Evolutionary conservation across 176 grass and related monocot species (phyloP).

Genomic region (Rhynchospora breviuscula): DNA sequence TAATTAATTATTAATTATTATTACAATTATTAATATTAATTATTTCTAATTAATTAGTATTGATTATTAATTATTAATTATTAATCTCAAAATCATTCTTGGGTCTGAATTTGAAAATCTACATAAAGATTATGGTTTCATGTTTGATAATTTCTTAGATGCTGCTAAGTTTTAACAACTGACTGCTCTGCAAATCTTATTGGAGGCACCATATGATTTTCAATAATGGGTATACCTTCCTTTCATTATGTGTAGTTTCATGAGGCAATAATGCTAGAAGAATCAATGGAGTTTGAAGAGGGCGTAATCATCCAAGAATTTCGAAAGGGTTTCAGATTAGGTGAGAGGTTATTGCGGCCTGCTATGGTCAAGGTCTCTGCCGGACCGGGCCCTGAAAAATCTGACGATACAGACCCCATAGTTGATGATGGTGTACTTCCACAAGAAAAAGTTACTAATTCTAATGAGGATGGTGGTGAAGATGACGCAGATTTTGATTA

Average conservation of each 20-base stretch:
- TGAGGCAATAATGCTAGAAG: conserved; percentile 91
- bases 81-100: too few relatives aligned
- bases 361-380: conserved; percentile 94
- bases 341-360: conserved; percentile 67
- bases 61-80: too few relatives aligned
- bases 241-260: conserved; percentile 49
- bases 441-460: conserved; percentile 27
- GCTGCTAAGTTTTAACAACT: neutral
- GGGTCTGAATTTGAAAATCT: too few relatives aligned
- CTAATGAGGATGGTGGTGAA: neutral
- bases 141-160: neutral
- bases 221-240: neutral
- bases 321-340: conserved; percentile 84
- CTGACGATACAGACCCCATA: conserved; percentile 21
- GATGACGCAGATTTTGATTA: conserved; percentile 28
- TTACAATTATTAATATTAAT: too few relatives aligned
- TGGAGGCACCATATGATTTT: neutral
- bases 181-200: neutral
- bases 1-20: too few relatives aligned
- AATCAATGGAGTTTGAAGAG: conserved; percentile 67
- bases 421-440: conserved; percentile 51
- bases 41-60: too few relatives aligned
- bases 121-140: neutral
- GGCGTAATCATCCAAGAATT: conserved; percentile 93
- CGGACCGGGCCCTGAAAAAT: conserved; percentile 64